Base-by-base conservation (phyloP, 2,329 filamentous ascomycete genomes). In the Paecilomyces dactylethromorphus region DNA sequence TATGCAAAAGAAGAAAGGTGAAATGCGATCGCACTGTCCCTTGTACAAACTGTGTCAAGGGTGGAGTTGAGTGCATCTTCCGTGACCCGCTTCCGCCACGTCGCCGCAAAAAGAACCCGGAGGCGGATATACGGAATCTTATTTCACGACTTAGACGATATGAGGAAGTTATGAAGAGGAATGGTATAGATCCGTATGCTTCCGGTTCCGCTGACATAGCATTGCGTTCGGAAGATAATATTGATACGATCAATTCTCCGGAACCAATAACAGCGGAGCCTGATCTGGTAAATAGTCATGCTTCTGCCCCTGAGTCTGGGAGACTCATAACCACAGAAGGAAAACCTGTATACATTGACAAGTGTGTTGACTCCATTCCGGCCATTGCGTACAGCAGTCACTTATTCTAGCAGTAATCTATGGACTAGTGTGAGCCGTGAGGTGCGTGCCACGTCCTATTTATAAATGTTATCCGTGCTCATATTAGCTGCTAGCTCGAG, bases 401-500 rank as follows among this genome's bases (percentile, higher is more conserved):
- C 53, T 59, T 33, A 58, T 35, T 53, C 21, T n/a, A 52, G 53
- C 49, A 61, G 59, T 45, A 52, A 61, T 58, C 51, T 61, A 35
- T 61, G 59, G 59, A 59, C 59, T 7, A 61, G 59, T 24, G 58
- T 61, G 51, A 61, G 57, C 55, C 32, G 59, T 13, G 59, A 61
- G 52, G 58, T 60, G 13, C 32, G n/a, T 55, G 15, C n/a, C 15
- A 31, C 32, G 18, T 49, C 33, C 29, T 51, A 10, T 39, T 32
- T 15, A 26, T 18, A 13, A 5, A 31, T 54, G 55, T 39, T 18
- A n/a, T n/a, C 24, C 18, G 21, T 18, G n/a, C 15, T 51, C 5
- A 53, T 24, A 11, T 4, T 13, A 15, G 15, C 21, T 22, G 5
- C n/a, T 13, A 60, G 58, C 58, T 61, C 39, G 52, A 59, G 57